phyloP scores from a whole-genome alignment of 805 yeast genomes.

The Candida sanyiensis region DNA sequence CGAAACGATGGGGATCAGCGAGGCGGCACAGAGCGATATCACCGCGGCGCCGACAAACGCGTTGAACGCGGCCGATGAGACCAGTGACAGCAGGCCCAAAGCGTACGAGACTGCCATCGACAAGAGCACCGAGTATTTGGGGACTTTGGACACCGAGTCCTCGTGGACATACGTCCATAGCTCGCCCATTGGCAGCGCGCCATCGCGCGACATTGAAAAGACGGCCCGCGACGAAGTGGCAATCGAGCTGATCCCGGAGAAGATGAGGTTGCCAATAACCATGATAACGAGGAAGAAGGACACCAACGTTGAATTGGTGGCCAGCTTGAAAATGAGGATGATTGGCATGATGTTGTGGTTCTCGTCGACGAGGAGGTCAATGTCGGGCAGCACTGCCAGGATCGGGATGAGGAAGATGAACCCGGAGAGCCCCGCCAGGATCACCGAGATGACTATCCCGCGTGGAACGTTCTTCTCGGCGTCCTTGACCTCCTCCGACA shows the following conservation, averaged over 20 bases:
- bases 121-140: constrained; percentile 61
- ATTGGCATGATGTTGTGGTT: constrained; percentile 65
- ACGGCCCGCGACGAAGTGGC: constrained; percentile 83
- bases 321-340: constrained; percentile 64
- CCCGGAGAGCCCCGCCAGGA: constrained; percentile 63
- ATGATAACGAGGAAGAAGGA: constrained; percentile 64
- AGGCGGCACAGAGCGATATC: constrained; percentile 65
- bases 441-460: constrained; percentile 62
- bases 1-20: constrained; percentile 69
- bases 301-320: constrained; percentile 62
- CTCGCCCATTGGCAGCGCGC: constrained; percentile 62
- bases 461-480: constrained; percentile 74
- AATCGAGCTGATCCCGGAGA: constrained; percentile 73
- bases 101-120: constrained; percentile 57
- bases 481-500: constrained; percentile 73
- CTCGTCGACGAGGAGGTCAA: constrained; percentile 47
- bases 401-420: constrained; percentile 67
- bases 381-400: constrained; percentile 65
- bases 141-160: constrained; percentile 50
- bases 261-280: constrained; percentile 62
- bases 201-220: constrained; percentile 77
- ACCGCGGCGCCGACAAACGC: constrained; percentile 84
- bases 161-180: constrained; percentile 64
- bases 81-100: constrained; percentile 58
- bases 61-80: constrained; percentile 71